Percentiles rank a stretch among this genome's conserved stretches.
phyloP scores from a whole-genome alignment of 257 asterid genomes.

The Phtheirospermum japonicum region DNA sequence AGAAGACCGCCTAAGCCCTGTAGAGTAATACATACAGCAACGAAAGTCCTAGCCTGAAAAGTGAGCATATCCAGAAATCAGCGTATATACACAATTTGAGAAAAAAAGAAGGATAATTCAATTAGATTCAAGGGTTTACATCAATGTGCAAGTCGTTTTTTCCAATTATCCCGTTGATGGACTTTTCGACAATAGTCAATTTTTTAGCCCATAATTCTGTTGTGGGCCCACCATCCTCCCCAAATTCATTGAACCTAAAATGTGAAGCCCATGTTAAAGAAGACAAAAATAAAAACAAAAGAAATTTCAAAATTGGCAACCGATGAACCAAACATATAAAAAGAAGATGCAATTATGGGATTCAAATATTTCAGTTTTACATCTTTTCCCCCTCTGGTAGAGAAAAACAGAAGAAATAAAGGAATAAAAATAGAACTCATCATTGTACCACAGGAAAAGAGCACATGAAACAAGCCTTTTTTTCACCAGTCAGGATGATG shows the following conservation, averaged over 20 bases:
- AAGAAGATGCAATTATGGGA: neutral
- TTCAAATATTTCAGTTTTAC: neutral
- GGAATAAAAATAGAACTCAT: neutral
- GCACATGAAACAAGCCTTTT: neutral
- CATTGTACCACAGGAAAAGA: neutral
- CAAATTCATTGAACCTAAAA: conserved; percentile 68
- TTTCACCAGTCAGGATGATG: no score
- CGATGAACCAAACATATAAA: neutral
- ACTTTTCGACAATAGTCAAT: conserved; percentile 40
- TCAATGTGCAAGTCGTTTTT: conserved; percentile 39
- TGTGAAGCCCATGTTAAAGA: neutral
- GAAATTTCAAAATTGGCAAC: neutral
- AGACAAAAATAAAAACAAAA: neutral
- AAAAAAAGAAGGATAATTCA: neutral
- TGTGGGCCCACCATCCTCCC: conserved; percentile 74
- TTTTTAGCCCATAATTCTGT: conserved; percentile 60
- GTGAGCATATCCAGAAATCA: conserved; percentile 13
- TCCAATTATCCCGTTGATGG: conserved; percentile 42
- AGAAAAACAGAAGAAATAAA: neutral
- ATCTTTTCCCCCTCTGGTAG: neutral
- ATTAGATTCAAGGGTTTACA: conserved; percentile 32
- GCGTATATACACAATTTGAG: neutral
- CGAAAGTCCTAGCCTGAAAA: conserved; percentile 54
- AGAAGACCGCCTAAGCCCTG: conserved; percentile 75
- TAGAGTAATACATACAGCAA: conserved; percentile 49